Conservation (phyloP, 352 stramenopile species). For the Pythium coloratum region DNA sequence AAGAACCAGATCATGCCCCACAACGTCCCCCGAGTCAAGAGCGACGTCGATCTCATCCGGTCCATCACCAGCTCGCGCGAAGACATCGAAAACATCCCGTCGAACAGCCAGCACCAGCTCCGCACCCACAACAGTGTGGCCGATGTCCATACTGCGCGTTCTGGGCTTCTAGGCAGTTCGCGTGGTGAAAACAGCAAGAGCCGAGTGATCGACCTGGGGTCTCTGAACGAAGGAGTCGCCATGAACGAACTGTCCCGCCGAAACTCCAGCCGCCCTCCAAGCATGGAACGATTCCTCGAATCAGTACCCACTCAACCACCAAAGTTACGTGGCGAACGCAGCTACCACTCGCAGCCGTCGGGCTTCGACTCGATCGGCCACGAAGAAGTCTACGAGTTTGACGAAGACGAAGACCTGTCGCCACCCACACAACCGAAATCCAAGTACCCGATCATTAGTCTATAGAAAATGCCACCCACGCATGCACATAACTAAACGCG, state of each 20-base stretch:
- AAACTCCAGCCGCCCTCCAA: constrained; percentile 6
- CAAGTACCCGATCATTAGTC: constrained; percentile 23
- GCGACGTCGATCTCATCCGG: constrained; percentile 20
- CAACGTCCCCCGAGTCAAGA: constrained; percentile 19
- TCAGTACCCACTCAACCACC: background rate
- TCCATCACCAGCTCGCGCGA: background rate
- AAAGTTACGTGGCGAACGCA: background rate
- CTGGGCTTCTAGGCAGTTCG: background rate
- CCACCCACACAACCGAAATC: constrained; percentile 13
- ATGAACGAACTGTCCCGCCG: constrained; percentile 5
- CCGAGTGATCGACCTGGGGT: constrained; percentile 1
- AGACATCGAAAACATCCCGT: constrained; percentile 11
- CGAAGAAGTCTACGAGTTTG: constrained; percentile 28
- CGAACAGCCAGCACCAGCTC: constrained; percentile 10
- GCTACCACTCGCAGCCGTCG: constrained; percentile 10
- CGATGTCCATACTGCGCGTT: background rate
- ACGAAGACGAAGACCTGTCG: constrained; percentile 21
- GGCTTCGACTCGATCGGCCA: constrained; percentile 1
- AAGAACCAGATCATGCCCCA: constrained; percentile 14
- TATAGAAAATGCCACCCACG: constrained; percentile 10
- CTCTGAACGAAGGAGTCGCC: constrained; percentile 6
- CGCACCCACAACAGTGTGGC: background rate
- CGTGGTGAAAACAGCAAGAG: constrained; percentile 2
- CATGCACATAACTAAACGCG: background rate
- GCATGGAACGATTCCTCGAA: constrained; percentile 22